Evolutionary conservation across 2,329 filamentous ascomycete genomes (phyloP).

Genomic region (Alternaria postmessia): DNA sequence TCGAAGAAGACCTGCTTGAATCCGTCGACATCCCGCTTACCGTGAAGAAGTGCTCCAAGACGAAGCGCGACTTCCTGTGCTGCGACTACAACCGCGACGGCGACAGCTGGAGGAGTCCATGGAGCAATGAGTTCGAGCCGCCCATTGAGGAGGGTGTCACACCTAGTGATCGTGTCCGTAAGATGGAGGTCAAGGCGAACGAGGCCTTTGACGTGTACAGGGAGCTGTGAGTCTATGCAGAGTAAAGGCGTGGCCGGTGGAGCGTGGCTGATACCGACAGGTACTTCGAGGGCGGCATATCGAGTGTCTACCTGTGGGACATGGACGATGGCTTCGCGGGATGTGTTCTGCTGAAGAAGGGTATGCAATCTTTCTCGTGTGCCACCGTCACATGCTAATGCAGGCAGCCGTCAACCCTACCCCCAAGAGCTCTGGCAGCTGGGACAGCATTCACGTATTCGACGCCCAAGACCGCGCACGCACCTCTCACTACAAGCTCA

Average conservation of each 20-base stretch:
- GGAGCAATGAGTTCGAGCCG: conserved; percentile 98
- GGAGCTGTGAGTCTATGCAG: conserved; percentile 68
- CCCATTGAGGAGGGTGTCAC: conserved; percentile 84
- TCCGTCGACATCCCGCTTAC: conserved; percentile 96
- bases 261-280: conserved; percentile 44
- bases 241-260: neutral
- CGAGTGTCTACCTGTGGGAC: conserved; percentile 98
- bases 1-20: conserved; percentile 96
- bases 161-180: conserved; percentile 87
- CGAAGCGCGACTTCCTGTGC: conserved; percentile 93
- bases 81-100: conserved; percentile 99
- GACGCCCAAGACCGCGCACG: conserved; percentile 93
- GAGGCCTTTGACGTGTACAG: conserved; percentile 97
- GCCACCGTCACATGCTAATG: conserved; percentile 19
- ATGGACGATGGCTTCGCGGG: conserved; percentile 97
- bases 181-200: conserved; percentile 93
- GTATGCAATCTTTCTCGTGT: conserved; percentile 56
- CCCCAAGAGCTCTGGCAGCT: conserved; percentile 77
- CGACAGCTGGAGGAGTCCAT: conserved; percentile 97
- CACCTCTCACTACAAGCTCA: conserved; percentile 95
- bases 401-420: conserved; percentile 70
- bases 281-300: conserved; percentile 96
- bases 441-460: conserved; percentile 99
- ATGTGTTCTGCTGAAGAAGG: conserved; percentile 94
- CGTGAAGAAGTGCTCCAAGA: conserved; percentile 83